phyloP scores from a whole-genome alignment of 2,329 filamentous ascomycete genomes.

The Dryadomyces quercus-mongolicae region DNA sequence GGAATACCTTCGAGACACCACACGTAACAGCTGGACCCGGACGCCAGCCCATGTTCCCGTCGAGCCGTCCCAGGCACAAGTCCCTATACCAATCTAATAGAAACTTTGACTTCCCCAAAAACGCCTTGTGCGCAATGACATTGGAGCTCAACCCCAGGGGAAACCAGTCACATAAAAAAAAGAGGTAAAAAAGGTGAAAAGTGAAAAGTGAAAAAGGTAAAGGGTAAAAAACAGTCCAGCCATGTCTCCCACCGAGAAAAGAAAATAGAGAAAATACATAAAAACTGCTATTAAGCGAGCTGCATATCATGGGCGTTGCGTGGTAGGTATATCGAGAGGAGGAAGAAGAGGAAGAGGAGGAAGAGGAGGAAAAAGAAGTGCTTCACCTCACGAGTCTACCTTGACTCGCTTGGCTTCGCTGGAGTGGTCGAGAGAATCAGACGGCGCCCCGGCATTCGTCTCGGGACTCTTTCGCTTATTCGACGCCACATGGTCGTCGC shows the following conservation, averaged over 20 bases:
- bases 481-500: slow-evolving; percentile 33
- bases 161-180: not conserved
- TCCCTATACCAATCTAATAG: not conserved
- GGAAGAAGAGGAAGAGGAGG: not conserved
- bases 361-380: not conserved
- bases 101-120: not conserved
- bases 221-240: too few relatives aligned
- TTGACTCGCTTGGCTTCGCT: slow-evolving; percentile 42
- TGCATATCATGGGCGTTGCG: too few relatives aligned
- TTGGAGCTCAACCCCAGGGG: not conserved
- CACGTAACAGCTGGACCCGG: too few relatives aligned
- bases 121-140: not conserved
- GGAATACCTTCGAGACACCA: not conserved
- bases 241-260: too few relatives aligned
- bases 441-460: slow-evolving; percentile 25
- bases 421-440: slow-evolving; percentile 28
- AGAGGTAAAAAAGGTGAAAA: not conserved
- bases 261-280: too few relatives aligned
- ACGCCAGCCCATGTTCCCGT: not conserved
- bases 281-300: too few relatives aligned
- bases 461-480: slow-evolving; percentile 49
- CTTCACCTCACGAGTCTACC: slow-evolving; percentile 27
- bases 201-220: too few relatives aligned
- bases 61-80: not conserved
- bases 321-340: too few relatives aligned